A percentile compares a stretch with the other conserved stretches of the same genome.
Conservation (phyloP, 2,329 filamentous ascomycete species). For the Cylindrodendrum hubeiense region DNA sequence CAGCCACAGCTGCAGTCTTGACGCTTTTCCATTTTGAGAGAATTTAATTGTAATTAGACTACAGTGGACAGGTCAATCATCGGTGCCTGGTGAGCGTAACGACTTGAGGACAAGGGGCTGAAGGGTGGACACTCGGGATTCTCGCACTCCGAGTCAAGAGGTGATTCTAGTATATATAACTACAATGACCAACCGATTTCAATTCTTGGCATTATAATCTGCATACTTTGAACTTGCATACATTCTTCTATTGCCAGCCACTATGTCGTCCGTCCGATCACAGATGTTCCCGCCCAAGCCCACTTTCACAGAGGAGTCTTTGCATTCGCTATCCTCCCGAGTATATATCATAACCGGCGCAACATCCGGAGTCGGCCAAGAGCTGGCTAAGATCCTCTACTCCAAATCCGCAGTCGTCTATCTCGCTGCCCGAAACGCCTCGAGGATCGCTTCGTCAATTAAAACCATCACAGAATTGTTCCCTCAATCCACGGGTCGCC, state of each 20-base stretch:
- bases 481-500: constrained; percentile 25
- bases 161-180: background rate
- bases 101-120: background rate
- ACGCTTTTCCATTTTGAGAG: background rate
- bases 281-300: constrained; percentile 34
- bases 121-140: background rate
- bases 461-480: constrained; percentile 17
- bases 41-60: background rate
- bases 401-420: constrained; percentile 30
- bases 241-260: background rate
- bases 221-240: background rate
- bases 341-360: constrained; percentile 37
- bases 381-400: constrained; percentile 37
- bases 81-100: background rate
- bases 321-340: constrained; percentile 24
- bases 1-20: background rate
- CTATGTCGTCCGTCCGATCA: constrained; percentile 31
- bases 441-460: constrained; percentile 28
- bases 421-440: constrained; percentile 25
- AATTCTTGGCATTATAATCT: background rate
- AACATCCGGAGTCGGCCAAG: constrained; percentile 33
- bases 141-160: background rate
- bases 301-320: constrained; percentile 31
- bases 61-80: background rate
- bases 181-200: background rate